Evolutionary conservation across 495 filamentous ascomycete species (phyloP).

Genomic region (Xylaria flabelliformis): DNA sequence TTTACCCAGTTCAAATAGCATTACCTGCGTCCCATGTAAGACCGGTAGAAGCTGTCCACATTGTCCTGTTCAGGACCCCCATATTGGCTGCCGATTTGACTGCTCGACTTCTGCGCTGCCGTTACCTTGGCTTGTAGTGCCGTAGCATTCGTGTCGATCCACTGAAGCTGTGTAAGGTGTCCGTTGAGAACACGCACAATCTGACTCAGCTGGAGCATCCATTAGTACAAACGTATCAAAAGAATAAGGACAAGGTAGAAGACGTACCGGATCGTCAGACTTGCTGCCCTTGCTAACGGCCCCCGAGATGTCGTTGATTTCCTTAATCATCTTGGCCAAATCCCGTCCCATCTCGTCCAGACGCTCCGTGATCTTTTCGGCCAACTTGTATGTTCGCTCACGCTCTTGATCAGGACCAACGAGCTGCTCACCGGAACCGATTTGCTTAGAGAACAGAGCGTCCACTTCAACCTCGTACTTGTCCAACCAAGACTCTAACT

Average conservation of each 20-base stretch:
- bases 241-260: slow-evolving; percentile 13
- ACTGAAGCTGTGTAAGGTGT: slow-evolving; percentile 85
- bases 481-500: slow-evolving; percentile 82
- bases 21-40: slow-evolving; percentile 71
- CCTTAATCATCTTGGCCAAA: slow-evolving; percentile 92
- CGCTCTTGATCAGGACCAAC: slow-evolving; percentile 92
- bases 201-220: slow-evolving; percentile 73
- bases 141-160: slow-evolving; percentile 85
- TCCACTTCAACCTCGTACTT: slow-evolving; percentile 90
- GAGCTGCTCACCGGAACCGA: slow-evolving; percentile 67
- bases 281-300: slow-evolving; percentile 86
- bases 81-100: slow-evolving; percentile 66
- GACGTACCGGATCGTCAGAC: slow-evolving; percentile 88
- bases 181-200: slow-evolving; percentile 94
- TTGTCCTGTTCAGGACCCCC: slow-evolving; percentile 67
- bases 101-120: slow-evolving; percentile 76
- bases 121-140: slow-evolving; percentile 78
- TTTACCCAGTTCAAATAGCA: slow-evolving; percentile 7
- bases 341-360: slow-evolving; percentile 92
- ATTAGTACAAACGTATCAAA: slow-evolving; percentile 32
- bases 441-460: slow-evolving; percentile 76
- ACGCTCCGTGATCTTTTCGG: slow-evolving; percentile 86
- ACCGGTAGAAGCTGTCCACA: slow-evolving; percentile 82
- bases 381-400: slow-evolving; percentile 90
- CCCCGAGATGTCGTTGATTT: slow-evolving; percentile 87